Conservation (phyloP, 2,329 filamentous ascomycete species). For the Ambrosiella beaveri region DNA sequence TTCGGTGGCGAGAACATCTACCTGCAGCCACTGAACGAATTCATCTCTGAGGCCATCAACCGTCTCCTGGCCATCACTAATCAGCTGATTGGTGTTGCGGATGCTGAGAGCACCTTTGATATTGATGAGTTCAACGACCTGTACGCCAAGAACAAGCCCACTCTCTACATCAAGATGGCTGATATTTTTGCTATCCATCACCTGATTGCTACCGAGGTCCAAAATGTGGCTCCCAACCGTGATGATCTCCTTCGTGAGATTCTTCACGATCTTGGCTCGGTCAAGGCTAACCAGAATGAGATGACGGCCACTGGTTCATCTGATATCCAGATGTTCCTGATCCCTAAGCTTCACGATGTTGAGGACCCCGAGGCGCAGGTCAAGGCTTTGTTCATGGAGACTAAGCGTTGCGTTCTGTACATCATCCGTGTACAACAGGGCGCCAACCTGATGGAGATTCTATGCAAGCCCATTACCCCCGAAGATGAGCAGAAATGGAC, state of each 20-base stretch:
- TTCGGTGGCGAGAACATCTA: conserved; percentile 95
- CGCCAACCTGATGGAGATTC: conserved; percentile 79
- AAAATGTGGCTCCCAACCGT: conserved; percentile 56
- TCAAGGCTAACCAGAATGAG: conserved; percentile 90
- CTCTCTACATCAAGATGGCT: conserved; percentile 96
- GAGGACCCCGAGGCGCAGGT: conserved; percentile 86
- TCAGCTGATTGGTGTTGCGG: conserved; percentile 63
- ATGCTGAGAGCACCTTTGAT: conserved; percentile 83
- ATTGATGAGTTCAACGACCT: conserved; percentile 98
- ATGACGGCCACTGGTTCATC: conserved; percentile 71
- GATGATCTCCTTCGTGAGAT: conserved; percentile 86
- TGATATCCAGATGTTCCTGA: conserved; percentile 81
- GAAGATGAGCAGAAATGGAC: conserved; percentile 89
- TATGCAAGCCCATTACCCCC: conserved; percentile 70
- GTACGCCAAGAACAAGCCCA: conserved; percentile 90
- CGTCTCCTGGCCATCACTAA: conserved; percentile 59
- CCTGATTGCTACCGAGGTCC: conserved; percentile 63
- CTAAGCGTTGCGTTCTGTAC: conserved; percentile 89
- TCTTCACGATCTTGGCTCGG: conserved; percentile 82
- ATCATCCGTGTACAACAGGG: conserved; percentile 95
- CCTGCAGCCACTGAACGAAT: conserved; percentile 83
- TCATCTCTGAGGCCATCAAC: conserved; percentile 70
- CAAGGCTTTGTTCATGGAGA: conserved; percentile 93
- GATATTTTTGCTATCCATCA: conserved; percentile 95
- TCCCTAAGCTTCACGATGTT: conserved; percentile 72